Percentiles rank a stretch among this genome's conserved stretches.
phyloP scores from a whole-genome alignment of 495 filamentous ascomycete genomes.

The Podospora anserina region DNA sequence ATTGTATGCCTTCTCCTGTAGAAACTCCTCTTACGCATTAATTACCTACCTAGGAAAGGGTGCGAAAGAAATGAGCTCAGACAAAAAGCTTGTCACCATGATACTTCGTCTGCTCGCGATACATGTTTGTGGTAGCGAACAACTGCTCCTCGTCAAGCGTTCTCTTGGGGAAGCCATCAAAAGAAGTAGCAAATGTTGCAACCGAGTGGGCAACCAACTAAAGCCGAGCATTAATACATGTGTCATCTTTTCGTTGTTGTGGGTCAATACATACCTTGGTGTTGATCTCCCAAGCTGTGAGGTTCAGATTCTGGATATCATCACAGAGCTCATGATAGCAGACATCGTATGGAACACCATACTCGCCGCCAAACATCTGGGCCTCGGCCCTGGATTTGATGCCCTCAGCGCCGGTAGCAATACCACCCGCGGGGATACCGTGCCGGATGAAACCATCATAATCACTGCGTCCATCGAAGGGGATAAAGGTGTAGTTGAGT shows the following conservation, averaged over 20 bases:
- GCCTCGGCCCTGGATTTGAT: constrained; percentile 53
- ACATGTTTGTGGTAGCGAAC: background rate
- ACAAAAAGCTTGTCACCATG: constrained; percentile 39
- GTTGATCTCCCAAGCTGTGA: constrained; percentile 53
- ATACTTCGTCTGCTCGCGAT: constrained; percentile 31
- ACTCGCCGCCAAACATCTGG: constrained; percentile 50
- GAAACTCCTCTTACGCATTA: background rate
- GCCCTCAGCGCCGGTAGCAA: constrained; percentile 61
- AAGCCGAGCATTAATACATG: constrained; percentile 3
- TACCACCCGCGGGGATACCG: constrained; percentile 54
- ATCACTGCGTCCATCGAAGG: constrained; percentile 56
- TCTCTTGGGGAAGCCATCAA: constrained; percentile 52
- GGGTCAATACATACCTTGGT: constrained; percentile 40
- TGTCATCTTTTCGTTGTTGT: background rate
- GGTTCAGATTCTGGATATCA: constrained; percentile 46
- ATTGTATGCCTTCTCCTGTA: background rate
- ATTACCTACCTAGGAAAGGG: background rate
- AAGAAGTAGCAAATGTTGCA: constrained; percentile 51
- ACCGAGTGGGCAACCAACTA: constrained; percentile 55
- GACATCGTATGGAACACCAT: constrained; percentile 51
- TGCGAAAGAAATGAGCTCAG: constrained; percentile 15
- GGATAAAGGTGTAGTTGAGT: constrained; percentile 51
- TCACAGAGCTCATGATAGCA: constrained; percentile 59
- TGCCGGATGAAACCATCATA: constrained; percentile 55
- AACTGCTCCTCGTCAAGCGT: constrained; percentile 18